These are phyloP conservation scores for Conidiobolus incongruus DNA, from an alignment of 371 early-diverging fungal species.

Conservation along the genomic window DNA sequence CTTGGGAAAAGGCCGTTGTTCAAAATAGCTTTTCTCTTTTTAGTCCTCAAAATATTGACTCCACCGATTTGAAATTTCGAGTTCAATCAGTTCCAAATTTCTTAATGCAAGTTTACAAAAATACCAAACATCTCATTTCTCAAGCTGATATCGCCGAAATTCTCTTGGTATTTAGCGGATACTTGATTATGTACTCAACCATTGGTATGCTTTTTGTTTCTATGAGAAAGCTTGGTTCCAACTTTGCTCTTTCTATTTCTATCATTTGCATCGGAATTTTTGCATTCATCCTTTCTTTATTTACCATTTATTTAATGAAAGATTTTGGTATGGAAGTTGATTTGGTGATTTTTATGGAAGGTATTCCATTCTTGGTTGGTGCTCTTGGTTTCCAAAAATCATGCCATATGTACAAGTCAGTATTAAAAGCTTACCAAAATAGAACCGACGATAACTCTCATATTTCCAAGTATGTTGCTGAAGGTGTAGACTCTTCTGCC, in stretches of 20 bases:
- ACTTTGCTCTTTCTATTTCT: constrained; percentile 40
- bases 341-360: constrained; percentile 25
- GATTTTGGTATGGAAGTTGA: constrained; percentile 16
- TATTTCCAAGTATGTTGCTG: constrained; percentile 36
- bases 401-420: constrained; percentile 54
- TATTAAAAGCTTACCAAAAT: constrained; percentile 20
- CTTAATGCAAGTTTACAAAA: no score
- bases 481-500: constrained; percentile 43
- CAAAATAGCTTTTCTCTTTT: no score
- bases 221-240: no score
- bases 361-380: constrained; percentile 76
- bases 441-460: neutral
- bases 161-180: no score
- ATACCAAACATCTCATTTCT: no score
- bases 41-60: no score
- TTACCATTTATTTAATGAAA: constrained; percentile 34
- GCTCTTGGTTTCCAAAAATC: constrained; percentile 87
- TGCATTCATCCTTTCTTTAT: constrained; percentile 54
- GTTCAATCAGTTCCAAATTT: no score
- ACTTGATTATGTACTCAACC: no score
- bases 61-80: no score
- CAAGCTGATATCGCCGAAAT: no score
- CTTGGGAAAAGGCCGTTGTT: no score
- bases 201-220: no score
- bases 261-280: constrained; percentile 21